Evolutionary conservation across 1,284 basidiomycete genomes (phyloP).

Genomic region (Malassezia sympodialis): DNA sequence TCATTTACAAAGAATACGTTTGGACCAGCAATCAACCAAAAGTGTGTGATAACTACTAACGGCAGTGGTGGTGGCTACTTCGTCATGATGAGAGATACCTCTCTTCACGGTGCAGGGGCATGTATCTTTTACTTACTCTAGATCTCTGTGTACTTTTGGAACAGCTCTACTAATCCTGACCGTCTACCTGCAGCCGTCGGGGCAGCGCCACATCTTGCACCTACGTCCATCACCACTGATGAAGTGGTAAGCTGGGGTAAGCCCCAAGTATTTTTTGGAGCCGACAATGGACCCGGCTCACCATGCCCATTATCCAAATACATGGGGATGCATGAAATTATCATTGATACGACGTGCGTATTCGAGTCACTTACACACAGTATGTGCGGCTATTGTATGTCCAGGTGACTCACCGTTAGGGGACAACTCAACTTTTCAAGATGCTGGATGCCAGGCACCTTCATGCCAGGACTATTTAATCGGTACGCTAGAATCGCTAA

Average conservation of each 20-base stretch:
- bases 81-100: conserved; percentile 28
- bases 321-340: conserved; percentile 31
- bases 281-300: conserved; percentile 10
- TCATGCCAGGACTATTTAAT: conserved; percentile 25
- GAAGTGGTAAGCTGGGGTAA: conserved; percentile 23
- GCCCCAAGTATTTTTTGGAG: conserved; percentile 28
- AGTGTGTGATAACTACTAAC: conserved; percentile 1
- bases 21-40: conserved; percentile 25
- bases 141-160: conserved; percentile 34
- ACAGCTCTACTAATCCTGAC: conserved; percentile 10
- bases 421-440: conserved; percentile 11
- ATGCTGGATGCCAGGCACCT: conserved; percentile 12
- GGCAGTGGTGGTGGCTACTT: conserved; percentile 28
- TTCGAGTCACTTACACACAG: neutral
- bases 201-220: conserved; percentile 19
- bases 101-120: conserved; percentile 21
- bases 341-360: conserved; percentile 26
- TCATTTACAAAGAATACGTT: conserved; percentile 21
- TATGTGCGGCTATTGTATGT: conserved; percentile 3
- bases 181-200: conserved; percentile 20
- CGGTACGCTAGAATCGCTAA: neutral
- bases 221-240: conserved; percentile 21
- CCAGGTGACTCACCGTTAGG: neutral
- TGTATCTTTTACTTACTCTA: neutral
- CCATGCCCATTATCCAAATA: conserved; percentile 24